These are phyloP conservation scores for Dalbergia cochinchinensis DNA, from an alignment of 306 rosid genomes.

Conservation along the genomic window DNA sequence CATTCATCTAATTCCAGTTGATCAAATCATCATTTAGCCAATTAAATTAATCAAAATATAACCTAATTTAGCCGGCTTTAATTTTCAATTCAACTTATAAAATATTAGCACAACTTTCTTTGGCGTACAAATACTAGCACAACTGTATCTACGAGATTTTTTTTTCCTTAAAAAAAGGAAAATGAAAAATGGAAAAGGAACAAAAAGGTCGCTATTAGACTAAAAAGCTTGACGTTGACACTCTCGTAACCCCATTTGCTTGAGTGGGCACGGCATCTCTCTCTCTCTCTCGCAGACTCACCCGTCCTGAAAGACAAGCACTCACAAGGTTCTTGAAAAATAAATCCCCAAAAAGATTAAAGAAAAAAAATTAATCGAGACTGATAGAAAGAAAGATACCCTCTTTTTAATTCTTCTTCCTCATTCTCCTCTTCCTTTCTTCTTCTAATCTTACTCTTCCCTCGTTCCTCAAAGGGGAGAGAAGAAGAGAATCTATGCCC, in stretches of 20 bases:
- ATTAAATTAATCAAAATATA: no score
- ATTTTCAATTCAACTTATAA: neutral
- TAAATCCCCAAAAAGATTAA: neutral
- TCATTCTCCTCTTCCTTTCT: neutral
- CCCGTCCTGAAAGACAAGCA: conserved; percentile 47
- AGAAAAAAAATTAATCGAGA: neutral
- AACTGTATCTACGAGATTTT: no score
- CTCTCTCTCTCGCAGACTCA: conserved; percentile 19
- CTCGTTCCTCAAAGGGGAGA: neutral
- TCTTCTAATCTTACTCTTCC: no score
- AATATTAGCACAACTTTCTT: no score
- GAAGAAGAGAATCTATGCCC: neutral
- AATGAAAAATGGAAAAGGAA: neutral
- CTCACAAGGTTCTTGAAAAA: conserved; percentile 22
- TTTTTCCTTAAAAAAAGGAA: neutral
- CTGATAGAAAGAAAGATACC: neutral
- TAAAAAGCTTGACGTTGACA: conserved; percentile 60
- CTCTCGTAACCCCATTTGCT: conserved; percentile 50
- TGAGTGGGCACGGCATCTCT: conserved; percentile 71
- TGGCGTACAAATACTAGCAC: no score
- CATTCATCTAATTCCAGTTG: no score
- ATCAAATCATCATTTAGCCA: neutral
- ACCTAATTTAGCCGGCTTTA: neutral
- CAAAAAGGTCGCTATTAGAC: conserved; percentile 42
- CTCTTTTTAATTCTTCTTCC: conserved; percentile 7